Evolutionary conservation across 768 basidiomycete genomes (phyloP), one percentile per base, ranked within the genome.

Genomic region (Leccinum ochraceum): DNA sequence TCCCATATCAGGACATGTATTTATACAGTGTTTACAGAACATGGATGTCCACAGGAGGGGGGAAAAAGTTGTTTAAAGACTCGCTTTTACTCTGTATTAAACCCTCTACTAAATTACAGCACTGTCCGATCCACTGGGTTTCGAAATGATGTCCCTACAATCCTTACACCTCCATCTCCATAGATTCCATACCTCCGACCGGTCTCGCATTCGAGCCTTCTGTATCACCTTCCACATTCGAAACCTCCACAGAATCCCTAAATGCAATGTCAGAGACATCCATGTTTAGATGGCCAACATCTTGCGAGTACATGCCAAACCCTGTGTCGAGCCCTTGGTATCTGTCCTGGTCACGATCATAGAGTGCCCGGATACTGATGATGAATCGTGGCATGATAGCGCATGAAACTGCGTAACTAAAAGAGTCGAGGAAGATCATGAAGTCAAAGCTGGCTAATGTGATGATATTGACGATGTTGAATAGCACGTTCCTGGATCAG

Each of bases 361-460:
- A 53, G 20, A 53, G 34, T 20, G 34, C 53, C 53, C 53, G 53
- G 20, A 53, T 53, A 22, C 34, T 36, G 6, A 53, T 53, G 53
- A 53, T 53, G 53, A 53, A 53, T 20, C 53, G 53, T 8, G 53
- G 53, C 32, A 53, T 34, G 22, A 53, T 36, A 24, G 34, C 34
- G 22, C 34, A 53, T 16, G 34, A 13, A 37, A 53, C 17, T 13
- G 34, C 16, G 36, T 20, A 36, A 24, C n/a, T 36, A 9, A 53
- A 36, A 22, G 22, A 17, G 34, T 53, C 22, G 16, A 53, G 10
- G 22, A 36, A 34, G 13, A 24, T 28, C 32, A 36, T 14, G 9
- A 36, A 8, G 10, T 53, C n/a, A 11, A 13, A 6, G 6, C 34
- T n/a, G 28, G n/a, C 11, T 32, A 20, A 17, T 16, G 22, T 30